Base-by-base conservation (phyloP, 1,139 yeast genomes). In the Taphrina pruni region DNA sequence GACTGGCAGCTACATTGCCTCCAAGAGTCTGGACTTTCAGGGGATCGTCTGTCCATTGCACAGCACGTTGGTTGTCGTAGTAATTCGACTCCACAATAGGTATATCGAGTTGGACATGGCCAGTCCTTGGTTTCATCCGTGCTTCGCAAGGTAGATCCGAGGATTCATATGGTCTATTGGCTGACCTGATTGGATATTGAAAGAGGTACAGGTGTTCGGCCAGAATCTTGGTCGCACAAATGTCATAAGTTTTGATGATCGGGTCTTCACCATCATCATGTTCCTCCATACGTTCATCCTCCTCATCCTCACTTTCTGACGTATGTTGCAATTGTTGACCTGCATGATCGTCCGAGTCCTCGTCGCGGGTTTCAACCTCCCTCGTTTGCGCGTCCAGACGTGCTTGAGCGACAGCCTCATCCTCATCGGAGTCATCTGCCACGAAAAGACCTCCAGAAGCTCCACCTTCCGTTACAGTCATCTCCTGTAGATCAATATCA, bases 131-230 rank as follows among this genome's bases (percentile, higher is more conserved):
- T 75, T 92, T 92, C 72, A 90, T 79, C 48, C 90, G 78, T 5
- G 89, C 84, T 43, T 83, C 81, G 0, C 82, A 79, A 21, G 81
- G 82, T 9, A 79, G 78, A 26, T 52, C 60, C 12, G 78, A 77
- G 6, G 78, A 81, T 11, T 79, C 78, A 58, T 84, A 81, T 0
- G 86, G 84, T 60, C 86, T 80, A 17, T 78, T 76, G 60, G 82
- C 81, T 14, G 88, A 84, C 71, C 90, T 84, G 6, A 90, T 90
- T 1, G 94, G 91, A 75, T 87, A 93, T 77, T 93, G 98, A 62
- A 87, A 76, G 36, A 87, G 75, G 66, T 82, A 79, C 45, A 86
- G 73, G 70, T 77, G 72, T 71, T 78, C 73, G 32, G 76, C 72
- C 41, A 76, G 73, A 2, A 73, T 74, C 56, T 79, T 75, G 9